Evolutionary conservation across 2,329 filamentous ascomycete genomes (phyloP).

Genomic region (Trichoderma sp.): DNA sequence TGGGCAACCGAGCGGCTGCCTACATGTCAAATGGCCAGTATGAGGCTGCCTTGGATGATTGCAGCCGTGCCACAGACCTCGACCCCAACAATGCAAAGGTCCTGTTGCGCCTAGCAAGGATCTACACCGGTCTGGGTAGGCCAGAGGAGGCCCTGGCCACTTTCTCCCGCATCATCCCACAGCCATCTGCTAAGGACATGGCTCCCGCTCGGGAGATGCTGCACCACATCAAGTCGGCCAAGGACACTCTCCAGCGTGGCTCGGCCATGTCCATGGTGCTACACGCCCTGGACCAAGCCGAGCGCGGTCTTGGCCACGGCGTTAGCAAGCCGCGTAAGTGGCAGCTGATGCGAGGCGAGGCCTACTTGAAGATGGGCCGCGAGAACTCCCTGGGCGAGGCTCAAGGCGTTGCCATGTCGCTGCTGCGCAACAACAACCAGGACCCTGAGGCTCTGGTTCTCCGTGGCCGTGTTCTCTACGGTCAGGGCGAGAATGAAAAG

Average conservation of each 20-base stretch:
- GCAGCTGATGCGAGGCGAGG: slow-evolving; percentile 89
- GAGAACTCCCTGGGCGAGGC: slow-evolving; percentile 87
- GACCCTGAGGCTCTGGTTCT: slow-evolving; percentile 94
- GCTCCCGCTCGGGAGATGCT: slow-evolving; percentile 83
- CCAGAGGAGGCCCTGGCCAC: slow-evolving; percentile 84
- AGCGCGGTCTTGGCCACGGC: slow-evolving; percentile 72
- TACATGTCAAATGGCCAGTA: slow-evolving; percentile 87
- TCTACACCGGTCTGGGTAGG: slow-evolving; percentile 83
- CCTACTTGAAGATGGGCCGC: slow-evolving; percentile 89
- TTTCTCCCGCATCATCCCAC: slow-evolving; percentile 76
- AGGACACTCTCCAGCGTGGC: slow-evolving; percentile 72
- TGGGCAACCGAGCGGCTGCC: slow-evolving; percentile 92
- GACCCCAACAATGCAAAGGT: slow-evolving; percentile 89
- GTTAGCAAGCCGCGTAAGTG: slow-evolving; percentile 86
- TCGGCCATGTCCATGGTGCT: slow-evolving; percentile 88
- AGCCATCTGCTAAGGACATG: slow-evolving; percentile 82
- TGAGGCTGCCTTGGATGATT: slow-evolving; percentile 80
- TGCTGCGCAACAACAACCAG: slow-evolving; percentile 83
- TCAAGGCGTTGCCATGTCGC: slow-evolving; percentile 85
- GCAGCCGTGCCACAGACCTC: slow-evolving; percentile 75
- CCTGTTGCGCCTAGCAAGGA: slow-evolving; percentile 80
- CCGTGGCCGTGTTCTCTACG: slow-evolving; percentile 83
- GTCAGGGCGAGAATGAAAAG: slow-evolving; percentile 92
- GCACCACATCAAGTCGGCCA: slow-evolving; percentile 76
- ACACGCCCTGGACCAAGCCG: slow-evolving; percentile 88